These are phyloP conservation scores for Orbilia ellipsospora DNA, from an alignment of 2,329 filamentous ascomycete genomes.

Conservation along the genomic window DNA sequence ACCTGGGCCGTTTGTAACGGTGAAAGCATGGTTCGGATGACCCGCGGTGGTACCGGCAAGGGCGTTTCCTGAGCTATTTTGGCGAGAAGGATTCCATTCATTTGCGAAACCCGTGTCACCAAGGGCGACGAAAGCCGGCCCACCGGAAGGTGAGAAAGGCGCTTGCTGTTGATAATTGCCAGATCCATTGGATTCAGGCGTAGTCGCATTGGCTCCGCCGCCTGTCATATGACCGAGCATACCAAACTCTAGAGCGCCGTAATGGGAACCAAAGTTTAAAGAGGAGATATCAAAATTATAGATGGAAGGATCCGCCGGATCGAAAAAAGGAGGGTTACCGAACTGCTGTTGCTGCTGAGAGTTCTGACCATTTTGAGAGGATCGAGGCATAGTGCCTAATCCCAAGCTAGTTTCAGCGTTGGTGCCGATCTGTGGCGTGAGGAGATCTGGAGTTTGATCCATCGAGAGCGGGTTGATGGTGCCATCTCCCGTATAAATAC, in stretches of 20 bases:
- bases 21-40: slow-evolving; percentile 50
- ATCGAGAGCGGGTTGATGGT: slow-evolving; percentile 59
- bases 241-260: slow-evolving; percentile 92
- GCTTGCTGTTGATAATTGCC: slow-evolving; percentile 51
- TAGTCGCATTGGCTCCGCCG: slow-evolving; percentile 82
- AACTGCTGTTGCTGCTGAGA: slow-evolving; percentile 64
- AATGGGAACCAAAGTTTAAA: slow-evolving; percentile 94
- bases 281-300: slow-evolving; percentile 97
- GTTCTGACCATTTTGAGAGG: slow-evolving; percentile 57
- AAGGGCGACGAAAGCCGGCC: slow-evolving; percentile 47
- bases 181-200: slow-evolving; percentile 69
- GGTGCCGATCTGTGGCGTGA: slow-evolving; percentile 59
- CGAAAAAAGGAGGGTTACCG: slow-evolving; percentile 73
- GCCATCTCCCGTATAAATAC: slow-evolving; percentile 57
- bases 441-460: slow-evolving; percentile 59
- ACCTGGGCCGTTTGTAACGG: slow-evolving; percentile 52
- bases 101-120: slow-evolving; percentile 48
- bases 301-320: slow-evolving; percentile 88
- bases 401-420: slow-evolving; percentile 48
- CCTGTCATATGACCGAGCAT: slow-evolving; percentile 97
- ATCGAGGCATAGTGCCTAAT: slow-evolving; percentile 52
- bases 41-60: slow-evolving; percentile 29
- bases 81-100: slow-evolving; percentile 47
- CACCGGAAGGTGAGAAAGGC: slow-evolving; percentile 50
- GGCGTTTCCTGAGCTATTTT: slow-evolving; percentile 49